A percentile compares a stretch with the other conserved stretches of the same genome.
Evolutionary conservation across 2,329 filamentous ascomycete genomes (phyloP).

Genomic region (Cordyceps tenuipes): DNA sequence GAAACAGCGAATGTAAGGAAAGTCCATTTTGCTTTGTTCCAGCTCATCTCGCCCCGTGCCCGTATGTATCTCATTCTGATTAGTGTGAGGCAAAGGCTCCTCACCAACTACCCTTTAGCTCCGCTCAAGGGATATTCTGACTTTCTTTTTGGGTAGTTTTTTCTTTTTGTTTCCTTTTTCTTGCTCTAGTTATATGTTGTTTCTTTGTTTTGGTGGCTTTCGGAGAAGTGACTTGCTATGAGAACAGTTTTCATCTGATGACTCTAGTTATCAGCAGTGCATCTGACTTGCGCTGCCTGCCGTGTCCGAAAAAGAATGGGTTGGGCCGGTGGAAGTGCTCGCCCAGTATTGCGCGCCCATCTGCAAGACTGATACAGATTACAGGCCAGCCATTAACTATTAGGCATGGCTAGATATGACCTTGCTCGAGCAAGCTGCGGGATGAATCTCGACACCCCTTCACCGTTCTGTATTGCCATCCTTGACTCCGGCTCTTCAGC

Average conservation of each 20-base stretch:
- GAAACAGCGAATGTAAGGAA: neutral
- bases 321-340: too few relatives aligned
- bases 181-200: neutral
- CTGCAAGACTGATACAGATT: too few relatives aligned
- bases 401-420: too few relatives aligned
- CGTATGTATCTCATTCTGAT: neutral
- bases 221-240: too few relatives aligned
- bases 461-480: neutral
- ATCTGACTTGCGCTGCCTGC: too few relatives aligned
- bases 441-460: too few relatives aligned
- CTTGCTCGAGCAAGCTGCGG: too few relatives aligned
- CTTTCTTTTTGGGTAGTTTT: neutral
- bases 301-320: too few relatives aligned
- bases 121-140: neutral
- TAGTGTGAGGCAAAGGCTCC: slow-evolving; percentile 1
- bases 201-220: neutral
- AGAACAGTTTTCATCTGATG: too few relatives aligned
- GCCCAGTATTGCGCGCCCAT: too few relatives aligned
- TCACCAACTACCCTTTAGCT: neutral
- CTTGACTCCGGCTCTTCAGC: slow-evolving; percentile 5
- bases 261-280: too few relatives aligned
- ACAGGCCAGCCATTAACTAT: too few relatives aligned
- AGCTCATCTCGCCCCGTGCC: neutral
- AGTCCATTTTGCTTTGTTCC: neutral
- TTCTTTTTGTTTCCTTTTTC: neutral